Evolutionary conservation across 441 rosid genomes (phyloP).

Genomic region (Populus hybrid): DNA sequence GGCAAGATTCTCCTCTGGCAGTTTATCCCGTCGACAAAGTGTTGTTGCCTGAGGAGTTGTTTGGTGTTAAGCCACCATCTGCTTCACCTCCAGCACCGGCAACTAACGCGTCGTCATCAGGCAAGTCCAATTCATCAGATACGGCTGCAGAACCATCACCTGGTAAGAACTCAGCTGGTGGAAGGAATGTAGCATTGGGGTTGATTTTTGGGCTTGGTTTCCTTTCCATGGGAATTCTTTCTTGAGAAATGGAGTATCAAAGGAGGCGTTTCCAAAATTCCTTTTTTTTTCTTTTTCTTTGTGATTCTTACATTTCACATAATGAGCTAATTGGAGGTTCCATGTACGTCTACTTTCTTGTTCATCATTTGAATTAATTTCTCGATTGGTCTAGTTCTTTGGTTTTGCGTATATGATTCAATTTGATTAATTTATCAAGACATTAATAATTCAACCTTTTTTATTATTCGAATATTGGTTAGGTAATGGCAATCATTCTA

Average conservation of each 20-base stretch:
- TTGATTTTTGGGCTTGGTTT: constrained; percentile 37
- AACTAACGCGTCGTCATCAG: constrained; percentile 9
- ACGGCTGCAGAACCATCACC: constrained; percentile 28
- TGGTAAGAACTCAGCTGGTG: constrained; percentile 17
- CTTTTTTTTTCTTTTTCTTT: background rate
- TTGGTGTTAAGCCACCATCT: constrained; percentile 32
- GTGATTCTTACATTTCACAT: background rate
- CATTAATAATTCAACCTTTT: background rate
- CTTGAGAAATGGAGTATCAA: constrained; percentile 15
- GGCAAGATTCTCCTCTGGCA: constrained; percentile 46
- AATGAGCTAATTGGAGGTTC: background rate
- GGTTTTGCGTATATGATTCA: background rate
- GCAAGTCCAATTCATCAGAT: constrained; percentile 3
- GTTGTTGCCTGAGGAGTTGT: constrained; percentile 55
- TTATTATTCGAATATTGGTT: background rate
- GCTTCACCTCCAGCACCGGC: constrained; percentile 33
- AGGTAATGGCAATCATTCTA: background rate
- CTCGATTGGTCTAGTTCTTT: background rate
- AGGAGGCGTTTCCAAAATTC: background rate
- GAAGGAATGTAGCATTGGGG: constrained; percentile 31
- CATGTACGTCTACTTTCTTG: background rate
- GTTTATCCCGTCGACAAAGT: constrained; percentile 69
- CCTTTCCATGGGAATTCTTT: constrained; percentile 37
- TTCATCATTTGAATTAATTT: background rate
- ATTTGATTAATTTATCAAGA: background rate